Conservation (phyloP, 805 yeast genomes). For the Candida maris region DNA sequence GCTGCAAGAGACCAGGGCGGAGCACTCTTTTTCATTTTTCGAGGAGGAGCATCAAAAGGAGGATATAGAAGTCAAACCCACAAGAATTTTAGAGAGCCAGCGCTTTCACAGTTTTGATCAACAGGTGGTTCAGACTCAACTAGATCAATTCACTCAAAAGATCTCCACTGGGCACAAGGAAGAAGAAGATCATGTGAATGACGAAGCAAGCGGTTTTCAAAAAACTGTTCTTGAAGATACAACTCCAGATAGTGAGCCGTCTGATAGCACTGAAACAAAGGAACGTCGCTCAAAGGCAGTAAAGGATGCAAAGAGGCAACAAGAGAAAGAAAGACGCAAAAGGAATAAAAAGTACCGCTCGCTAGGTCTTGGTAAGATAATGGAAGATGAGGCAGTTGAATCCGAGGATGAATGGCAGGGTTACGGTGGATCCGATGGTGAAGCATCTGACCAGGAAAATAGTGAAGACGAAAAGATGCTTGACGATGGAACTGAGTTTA, state of each 20-base stretch:
- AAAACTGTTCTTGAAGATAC: background rate
- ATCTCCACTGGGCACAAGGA: background rate
- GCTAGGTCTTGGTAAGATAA: conserved; percentile 53
- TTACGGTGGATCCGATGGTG: conserved; percentile 70
- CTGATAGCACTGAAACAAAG: conserved; percentile 28
- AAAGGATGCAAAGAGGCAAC: conserved; percentile 22
- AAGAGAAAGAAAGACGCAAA: conserved; percentile 22
- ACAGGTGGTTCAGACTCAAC: conserved; percentile 14
- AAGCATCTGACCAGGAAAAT: conserved; percentile 53
- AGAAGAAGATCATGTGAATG: background rate
- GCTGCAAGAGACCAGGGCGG: conserved; percentile 1
- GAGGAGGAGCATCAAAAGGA: conserved; percentile 14
- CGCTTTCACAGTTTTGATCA: conserved; percentile 30
- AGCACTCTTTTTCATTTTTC: conserved; percentile 7
- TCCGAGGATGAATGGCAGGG: conserved; percentile 90
- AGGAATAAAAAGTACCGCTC: conserved; percentile 52
- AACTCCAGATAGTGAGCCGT: conserved; percentile 5
- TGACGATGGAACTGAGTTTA: conserved; percentile 61
- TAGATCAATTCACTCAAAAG: conserved; percentile 1
- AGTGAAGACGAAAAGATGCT: conserved; percentile 77
- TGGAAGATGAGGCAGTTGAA: conserved; percentile 84
- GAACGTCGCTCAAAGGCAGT: conserved; percentile 20
- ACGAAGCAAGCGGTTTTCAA: conserved; percentile 1
- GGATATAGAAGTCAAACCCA: conserved; percentile 25
- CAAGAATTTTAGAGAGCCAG: conserved; percentile 25